These are phyloP conservation scores for Leccinum incarnatum DNA, from an alignment of 768 basidiomycete genomes.

Conservation along the genomic window DNA sequence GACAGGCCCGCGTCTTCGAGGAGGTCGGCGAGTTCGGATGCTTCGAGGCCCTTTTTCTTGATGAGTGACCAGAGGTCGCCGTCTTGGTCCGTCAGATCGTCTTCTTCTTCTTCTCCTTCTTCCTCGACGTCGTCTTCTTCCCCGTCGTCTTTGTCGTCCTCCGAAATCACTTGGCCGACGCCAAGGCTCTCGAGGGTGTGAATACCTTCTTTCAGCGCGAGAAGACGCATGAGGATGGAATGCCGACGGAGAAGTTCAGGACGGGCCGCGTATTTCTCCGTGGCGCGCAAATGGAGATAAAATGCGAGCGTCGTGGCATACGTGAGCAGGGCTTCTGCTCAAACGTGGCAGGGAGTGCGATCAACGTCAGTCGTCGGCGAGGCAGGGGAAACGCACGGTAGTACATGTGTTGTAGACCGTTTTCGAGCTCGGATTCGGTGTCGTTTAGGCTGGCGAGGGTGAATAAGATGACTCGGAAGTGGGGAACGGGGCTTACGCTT, in stretches of 20 bases:
- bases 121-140: slow-evolving; percentile 1
- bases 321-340: slow-evolving; percentile 80
- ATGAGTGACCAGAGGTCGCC: slow-evolving; percentile 44
- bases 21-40: slow-evolving; percentile 54
- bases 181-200: slow-evolving; percentile 83
- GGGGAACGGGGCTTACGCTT: slow-evolving; percentile 42
- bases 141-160: slow-evolving; percentile 38
- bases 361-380: background rate
- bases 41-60: slow-evolving; percentile 36
- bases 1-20: slow-evolving; percentile 46
- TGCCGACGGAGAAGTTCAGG: slow-evolving; percentile 64
- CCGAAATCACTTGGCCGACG: slow-evolving; percentile 53
- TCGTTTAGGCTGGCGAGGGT: slow-evolving; percentile 43
- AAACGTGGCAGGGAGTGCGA: background rate
- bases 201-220: slow-evolving; percentile 81
- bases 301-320: slow-evolving; percentile 90
- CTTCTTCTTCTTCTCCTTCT: slow-evolving; percentile 15
- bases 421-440: slow-evolving; percentile 49
- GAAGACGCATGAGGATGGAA: slow-evolving; percentile 72
- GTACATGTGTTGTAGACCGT: slow-evolving; percentile 79
- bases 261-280: slow-evolving; percentile 57
- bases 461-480: background rate
- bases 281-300: slow-evolving; percentile 83
- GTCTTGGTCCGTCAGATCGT: slow-evolving; percentile 40
- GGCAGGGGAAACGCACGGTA: slow-evolving; percentile 64